A percentile compares a stretch with the other conserved stretches of the same genome.
Conservation (phyloP, 78 protist species). For the Paulinella micropora region DNA sequence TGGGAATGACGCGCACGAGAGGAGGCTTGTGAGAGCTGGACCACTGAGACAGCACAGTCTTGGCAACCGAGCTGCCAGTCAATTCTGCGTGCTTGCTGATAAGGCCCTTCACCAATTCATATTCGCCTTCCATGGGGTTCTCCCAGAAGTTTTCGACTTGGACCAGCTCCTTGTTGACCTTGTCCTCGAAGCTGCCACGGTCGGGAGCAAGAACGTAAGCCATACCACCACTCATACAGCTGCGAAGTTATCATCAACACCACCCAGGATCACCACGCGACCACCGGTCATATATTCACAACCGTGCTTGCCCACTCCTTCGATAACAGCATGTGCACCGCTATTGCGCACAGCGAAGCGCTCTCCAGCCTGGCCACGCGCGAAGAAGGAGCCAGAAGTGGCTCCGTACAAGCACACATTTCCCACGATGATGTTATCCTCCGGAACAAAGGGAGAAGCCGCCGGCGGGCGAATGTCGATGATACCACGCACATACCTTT, state of each 20-base stretch:
- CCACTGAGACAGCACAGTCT: conserved; percentile 27
- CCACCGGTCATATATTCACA: conserved; percentile 86
- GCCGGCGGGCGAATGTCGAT: conserved; percentile 39
- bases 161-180: conserved; percentile 10
- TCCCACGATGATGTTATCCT: conserved; percentile 53
- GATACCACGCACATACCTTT: conserved; percentile 25
- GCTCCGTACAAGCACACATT: conserved; percentile 73
- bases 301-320: conserved; percentile 75
- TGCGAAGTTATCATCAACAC: conserved; percentile 54
- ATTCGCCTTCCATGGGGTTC: neutral
- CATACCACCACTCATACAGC: conserved; percentile 76
- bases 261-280: conserved; percentile 52
- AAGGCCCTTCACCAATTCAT: neutral
- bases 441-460: conserved; percentile 13
- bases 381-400: conserved; percentile 49
- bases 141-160: conserved; percentile 9
- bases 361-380: conserved; percentile 67
- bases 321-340: conserved; percentile 66
- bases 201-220: conserved; percentile 52
- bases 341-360: conserved; percentile 70
- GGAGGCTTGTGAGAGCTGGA: neutral
- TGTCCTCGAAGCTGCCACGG: neutral
- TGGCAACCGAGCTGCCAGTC: conserved; percentile 22
- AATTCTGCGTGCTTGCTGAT: conserved; percentile 10
- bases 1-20: conserved; percentile 43